Conservation (phyloP, 306 rosid genomes). For the Quercus bicolor region DNA sequence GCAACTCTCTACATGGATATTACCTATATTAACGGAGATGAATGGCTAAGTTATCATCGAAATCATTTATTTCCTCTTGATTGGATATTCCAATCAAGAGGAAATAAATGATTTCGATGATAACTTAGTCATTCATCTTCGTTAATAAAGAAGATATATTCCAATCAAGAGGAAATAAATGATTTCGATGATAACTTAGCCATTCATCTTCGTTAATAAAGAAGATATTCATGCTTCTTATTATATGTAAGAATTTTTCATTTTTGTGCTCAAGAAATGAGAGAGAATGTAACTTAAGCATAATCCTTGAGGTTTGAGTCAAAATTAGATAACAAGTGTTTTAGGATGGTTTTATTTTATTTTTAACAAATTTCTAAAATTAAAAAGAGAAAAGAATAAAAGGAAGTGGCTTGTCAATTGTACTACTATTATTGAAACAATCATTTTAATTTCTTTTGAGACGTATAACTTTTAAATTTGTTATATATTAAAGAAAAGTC, state of each 20-base stretch:
- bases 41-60: constrained; percentile 44
- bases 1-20: constrained; percentile 43
- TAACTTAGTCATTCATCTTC: constrained; percentile 52
- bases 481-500: no score
- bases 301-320: neutral
- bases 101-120: constrained; percentile 11
- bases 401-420: no score
- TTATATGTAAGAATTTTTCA: neutral
- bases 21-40: constrained; percentile 53
- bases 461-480: no score
- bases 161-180: neutral
- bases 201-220: constrained; percentile 45
- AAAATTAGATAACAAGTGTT: neutral
- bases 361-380: no score
- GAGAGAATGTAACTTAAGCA: neutral
- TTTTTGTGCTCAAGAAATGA: neutral
- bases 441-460: no score
- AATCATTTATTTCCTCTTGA: neutral
- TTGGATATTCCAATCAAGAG: neutral
- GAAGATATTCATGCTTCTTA: neutral
- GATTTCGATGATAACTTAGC: constrained; percentile 31
- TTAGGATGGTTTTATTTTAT: neutral
- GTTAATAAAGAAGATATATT: no score
- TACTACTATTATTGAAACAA: no score
- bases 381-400: no score